Percentiles rank a stretch among this genome's conserved stretches.
These are phyloP conservation scores for Oryza nivara DNA, from an alignment of 176 grass and related monocot genomes.

Conservation along the genomic window DNA sequence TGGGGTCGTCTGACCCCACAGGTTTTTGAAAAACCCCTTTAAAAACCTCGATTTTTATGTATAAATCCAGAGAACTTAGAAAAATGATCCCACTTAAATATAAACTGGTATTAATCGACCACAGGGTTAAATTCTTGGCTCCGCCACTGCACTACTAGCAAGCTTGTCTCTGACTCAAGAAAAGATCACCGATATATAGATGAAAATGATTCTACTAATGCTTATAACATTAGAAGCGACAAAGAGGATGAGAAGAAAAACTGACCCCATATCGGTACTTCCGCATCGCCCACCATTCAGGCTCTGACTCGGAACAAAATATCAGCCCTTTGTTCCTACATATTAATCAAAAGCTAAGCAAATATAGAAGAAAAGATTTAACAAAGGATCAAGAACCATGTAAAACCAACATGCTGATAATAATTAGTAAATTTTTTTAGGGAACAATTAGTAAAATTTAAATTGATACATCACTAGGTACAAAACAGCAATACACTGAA, in stretches of 20 bases:
- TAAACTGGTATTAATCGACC: too few relatives aligned
- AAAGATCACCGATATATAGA: background rate
- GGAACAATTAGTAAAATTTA: background rate
- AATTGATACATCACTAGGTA: background rate
- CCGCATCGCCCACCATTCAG: conserved; percentile 22
- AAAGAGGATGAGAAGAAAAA: background rate
- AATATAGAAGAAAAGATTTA: background rate
- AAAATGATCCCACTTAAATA: too few relatives aligned
- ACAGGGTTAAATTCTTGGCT: too few relatives aligned
- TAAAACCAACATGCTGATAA: background rate
- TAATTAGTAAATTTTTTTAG: too few relatives aligned
- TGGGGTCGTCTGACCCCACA: too few relatives aligned
- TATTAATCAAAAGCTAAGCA: too few relatives aligned
- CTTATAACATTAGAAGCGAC: background rate
- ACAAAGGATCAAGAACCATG: background rate
- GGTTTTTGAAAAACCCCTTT: too few relatives aligned
- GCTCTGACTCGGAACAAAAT: conserved; percentile 7
- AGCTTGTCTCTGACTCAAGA: too few relatives aligned
- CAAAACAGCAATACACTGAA: background rate
- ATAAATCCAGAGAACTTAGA: too few relatives aligned
- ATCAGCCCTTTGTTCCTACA: conserved; percentile 33
- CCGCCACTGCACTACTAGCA: too few relatives aligned
- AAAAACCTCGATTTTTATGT: too few relatives aligned
- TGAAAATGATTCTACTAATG: background rate
- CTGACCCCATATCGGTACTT: background rate